Evolutionary conservation across 441 rosid species (phyloP).

Genomic region (Biscutella laevigata): DNA sequence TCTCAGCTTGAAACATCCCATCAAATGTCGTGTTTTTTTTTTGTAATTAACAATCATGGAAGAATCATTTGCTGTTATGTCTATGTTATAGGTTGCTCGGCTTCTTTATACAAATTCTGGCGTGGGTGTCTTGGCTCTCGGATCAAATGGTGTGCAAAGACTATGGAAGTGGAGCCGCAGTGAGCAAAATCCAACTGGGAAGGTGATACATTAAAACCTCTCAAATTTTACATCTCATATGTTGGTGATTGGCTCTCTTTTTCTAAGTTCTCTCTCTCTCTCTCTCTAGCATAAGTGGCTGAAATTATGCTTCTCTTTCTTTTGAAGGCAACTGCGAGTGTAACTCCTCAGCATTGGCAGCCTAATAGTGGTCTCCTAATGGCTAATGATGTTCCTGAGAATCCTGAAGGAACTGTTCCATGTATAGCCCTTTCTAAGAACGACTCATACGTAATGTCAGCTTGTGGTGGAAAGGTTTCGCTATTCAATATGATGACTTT

Average conservation of each 20-base stretch:
- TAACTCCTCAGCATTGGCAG: slow-evolving; percentile 70
- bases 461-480: slow-evolving; percentile 81
- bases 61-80: not conserved
- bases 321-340: slow-evolving; percentile 33
- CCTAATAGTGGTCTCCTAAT: slow-evolving; percentile 66
- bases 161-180: slow-evolving; percentile 68
- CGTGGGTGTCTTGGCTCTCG: slow-evolving; percentile 49
- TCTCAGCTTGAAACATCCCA: not conserved
- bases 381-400: slow-evolving; percentile 61
- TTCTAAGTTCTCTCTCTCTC: not conserved
- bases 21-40: not conserved
- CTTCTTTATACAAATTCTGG: slow-evolving; percentile 67
- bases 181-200: slow-evolving; percentile 49
- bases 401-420: slow-evolving; percentile 59
- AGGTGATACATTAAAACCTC: slow-evolving; percentile 1
- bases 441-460: slow-evolving; percentile 86
- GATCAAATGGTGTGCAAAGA: slow-evolving; percentile 50
- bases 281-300: not conserved
- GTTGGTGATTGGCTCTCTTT: not conserved
- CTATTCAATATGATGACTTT: slow-evolving; percentile 88
- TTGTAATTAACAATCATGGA: not conserved
- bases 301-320: not conserved
- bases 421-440: slow-evolving; percentile 96
- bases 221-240: not conserved
- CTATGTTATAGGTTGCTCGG: slow-evolving; percentile 27